Evolutionary conservation across 2,329 filamentous ascomycete species (phyloP), one percentile per base, ranked within the genome.

Genomic region (Grosmannia serpens): DNA sequence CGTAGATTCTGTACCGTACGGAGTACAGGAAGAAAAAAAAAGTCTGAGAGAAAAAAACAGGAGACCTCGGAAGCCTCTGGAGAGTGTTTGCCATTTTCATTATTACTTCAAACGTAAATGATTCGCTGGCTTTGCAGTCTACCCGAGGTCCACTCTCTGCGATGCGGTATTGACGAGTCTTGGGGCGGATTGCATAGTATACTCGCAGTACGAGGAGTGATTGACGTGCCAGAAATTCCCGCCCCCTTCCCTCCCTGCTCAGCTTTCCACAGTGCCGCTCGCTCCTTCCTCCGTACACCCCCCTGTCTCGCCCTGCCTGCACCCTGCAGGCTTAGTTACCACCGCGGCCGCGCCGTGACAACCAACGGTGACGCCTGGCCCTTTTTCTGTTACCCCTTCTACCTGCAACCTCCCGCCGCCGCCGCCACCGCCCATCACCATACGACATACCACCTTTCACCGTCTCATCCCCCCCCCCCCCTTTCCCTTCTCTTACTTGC

Each of bases 361-460:
- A 59, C 61, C 61, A 62, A 62, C 59, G 59, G 61, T 57, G 41
- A 59, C 61, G 56, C 57, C 53, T 53, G 22, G 57, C 29, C 26
- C 53, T 38, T 44, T n/a, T 44, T 33, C 24, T 15, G 44, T 49
- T 55, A 27, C 49, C 58, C 52, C 52, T 57, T 59, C 60, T 60
- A 56, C 60, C 60, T 62, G 58, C 59, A 46, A 52, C 22, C 38
- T 56, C 46, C 47, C 55, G 52, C 57, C 57, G 47, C 53, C 58
- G 33, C 57, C 57, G 58, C 60, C 60, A 58, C 60, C 50, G 49
- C 56, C 41, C 41, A 24, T 57, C 35, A 46, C 44, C 58, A 46
- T 54, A 55, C 35, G 53, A 55, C 53, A 41, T 55, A 59, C 58
- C 53, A 58, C 58, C 20, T 55, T 54, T 57, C 56, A 58, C 58